Percentiles rank a stretch among this genome's conserved stretches.
Conservation (phyloP, 2,329 filamentous ascomycete genomes). For the Calonectria henricotiae region DNA sequence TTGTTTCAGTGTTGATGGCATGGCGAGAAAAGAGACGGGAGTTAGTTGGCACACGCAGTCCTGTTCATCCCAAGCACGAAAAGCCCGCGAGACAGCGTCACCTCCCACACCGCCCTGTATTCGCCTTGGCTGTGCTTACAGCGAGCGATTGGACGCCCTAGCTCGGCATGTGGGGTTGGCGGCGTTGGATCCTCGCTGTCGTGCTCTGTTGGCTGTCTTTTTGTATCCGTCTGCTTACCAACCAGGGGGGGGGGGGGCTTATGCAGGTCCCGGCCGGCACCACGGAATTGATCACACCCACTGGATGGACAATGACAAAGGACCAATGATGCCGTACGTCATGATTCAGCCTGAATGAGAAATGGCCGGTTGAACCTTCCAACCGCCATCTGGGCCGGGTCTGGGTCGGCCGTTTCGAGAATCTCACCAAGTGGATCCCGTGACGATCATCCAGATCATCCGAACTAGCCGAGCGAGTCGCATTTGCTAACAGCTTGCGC, state of each 20-base stretch:
- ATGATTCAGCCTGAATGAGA: neutral
- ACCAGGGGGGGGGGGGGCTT: neutral
- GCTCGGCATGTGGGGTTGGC: conserved; percentile 16
- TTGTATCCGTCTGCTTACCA: conserved; percentile 1
- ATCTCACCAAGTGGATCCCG: conserved; percentile 3
- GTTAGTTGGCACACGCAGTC: neutral
- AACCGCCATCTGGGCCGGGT: neutral
- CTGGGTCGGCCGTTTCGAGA: conserved; percentile 5
- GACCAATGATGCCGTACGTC: neutral
- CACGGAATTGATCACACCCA: neutral
- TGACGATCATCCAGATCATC: conserved; percentile 6
- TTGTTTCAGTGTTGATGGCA: neutral
- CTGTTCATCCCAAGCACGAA: neutral
- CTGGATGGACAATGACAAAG: neutral
- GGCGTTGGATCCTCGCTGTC: neutral
- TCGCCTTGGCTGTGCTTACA: neutral
- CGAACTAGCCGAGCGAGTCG: neutral
- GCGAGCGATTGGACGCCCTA: neutral
- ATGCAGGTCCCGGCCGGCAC: neutral
- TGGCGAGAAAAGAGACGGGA: neutral
- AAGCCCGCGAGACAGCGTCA: conserved; percentile 1
- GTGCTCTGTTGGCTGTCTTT: neutral
- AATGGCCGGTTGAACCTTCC: neutral
- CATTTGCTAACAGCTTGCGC: neutral
- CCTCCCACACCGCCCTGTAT: conserved; percentile 4